Conservation (phyloP, 2,329 filamentous ascomycete species). For the Cercospora nicotianae region DNA sequence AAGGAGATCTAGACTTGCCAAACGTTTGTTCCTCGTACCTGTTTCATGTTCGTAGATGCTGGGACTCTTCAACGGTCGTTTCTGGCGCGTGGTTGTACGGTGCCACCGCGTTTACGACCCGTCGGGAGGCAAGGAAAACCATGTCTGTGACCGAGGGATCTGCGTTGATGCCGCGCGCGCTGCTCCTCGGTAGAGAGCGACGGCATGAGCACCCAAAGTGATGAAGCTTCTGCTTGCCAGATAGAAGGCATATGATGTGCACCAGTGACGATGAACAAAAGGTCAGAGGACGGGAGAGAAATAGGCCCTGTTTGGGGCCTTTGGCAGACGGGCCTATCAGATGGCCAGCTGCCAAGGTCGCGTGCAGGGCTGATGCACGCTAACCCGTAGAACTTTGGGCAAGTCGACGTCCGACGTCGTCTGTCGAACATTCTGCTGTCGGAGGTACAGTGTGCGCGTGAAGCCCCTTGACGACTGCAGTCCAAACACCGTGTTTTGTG, state of each 20-base stretch:
- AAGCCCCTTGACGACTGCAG: slow-evolving; percentile 9
- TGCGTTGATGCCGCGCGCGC: background rate
- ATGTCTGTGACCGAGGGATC: background rate
- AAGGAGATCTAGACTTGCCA: background rate
- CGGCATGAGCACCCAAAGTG: background rate
- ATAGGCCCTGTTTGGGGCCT: background rate
- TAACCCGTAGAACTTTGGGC: background rate
- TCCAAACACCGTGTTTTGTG: slow-evolving; percentile 1
- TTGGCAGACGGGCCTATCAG: slow-evolving; percentile 1
- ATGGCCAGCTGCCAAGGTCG: slow-evolving; percentile 4
- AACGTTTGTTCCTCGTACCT: background rate
- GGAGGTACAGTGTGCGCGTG: slow-evolving; percentile 1
- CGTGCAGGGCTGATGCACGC: slow-evolving; percentile 9
- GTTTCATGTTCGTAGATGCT: background rate
- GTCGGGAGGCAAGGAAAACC: background rate
- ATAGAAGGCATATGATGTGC: slow-evolving; percentile 6
- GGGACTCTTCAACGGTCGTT: background rate
- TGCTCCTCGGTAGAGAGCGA: background rate
- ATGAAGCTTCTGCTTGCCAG: background rate
- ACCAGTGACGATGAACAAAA: slow-evolving; percentile 12
- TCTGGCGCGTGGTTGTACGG: slow-evolving; percentile 1
- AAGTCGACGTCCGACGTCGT: slow-evolving; percentile 7
- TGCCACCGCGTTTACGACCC: background rate
- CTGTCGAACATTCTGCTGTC: slow-evolving; percentile 10
- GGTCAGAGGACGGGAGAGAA: slow-evolving; percentile 13